Evolutionary conservation across 2,329 filamentous ascomycete species (phyloP), one percentile per base, ranked within the genome.

Genomic region (Ascocoryne sarcoides): DNA sequence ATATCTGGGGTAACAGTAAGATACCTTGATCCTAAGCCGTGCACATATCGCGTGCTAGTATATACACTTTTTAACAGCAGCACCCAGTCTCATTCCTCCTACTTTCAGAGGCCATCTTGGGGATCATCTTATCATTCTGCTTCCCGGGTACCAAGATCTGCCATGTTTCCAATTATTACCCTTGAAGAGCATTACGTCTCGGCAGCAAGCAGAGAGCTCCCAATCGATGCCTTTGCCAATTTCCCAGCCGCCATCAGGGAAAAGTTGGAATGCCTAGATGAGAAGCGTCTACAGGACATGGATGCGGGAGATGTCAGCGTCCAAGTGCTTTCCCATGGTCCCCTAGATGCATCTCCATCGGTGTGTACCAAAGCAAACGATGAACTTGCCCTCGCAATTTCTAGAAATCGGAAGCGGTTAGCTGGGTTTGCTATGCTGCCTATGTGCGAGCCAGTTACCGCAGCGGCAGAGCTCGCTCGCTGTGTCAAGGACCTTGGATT

Each of bases 401-500:
- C 46, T 7, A 36, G 46, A 23, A 40, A 62, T 28, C 58, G 60
- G 2, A 58, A 53, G 10, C 65, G 64, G 23, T 60, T 69, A 19
- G 61, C 61, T 3, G 67, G 60, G 5, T 64, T 70, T 42, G 66
- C 66, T 2, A 50, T 63, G 23, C 54, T 71, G 1, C 64, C 65
- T 0, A 63, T 67, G 56, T 38, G 42, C 1, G 49, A 65, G 4
- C 62, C 65, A 3, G 32, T 49, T 37, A 48, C 57, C 34, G 57
- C 65, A 1, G 65, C 61, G 0, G 45, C 45, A 5, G 63, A 65
- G 40, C 49, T 65, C 10, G 34, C 39, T 12, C 58, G 65, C 8
- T 67, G 65, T 45, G 59, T 73, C 1, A 55, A 49, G 3, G 53
- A 68, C 34, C 56, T 66, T 14, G 59, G 61, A 3, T 70, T 74